Conservation (phyloP, 2,329 filamentous ascomycete species). For the Myriosclerotinia curreyana region DNA sequence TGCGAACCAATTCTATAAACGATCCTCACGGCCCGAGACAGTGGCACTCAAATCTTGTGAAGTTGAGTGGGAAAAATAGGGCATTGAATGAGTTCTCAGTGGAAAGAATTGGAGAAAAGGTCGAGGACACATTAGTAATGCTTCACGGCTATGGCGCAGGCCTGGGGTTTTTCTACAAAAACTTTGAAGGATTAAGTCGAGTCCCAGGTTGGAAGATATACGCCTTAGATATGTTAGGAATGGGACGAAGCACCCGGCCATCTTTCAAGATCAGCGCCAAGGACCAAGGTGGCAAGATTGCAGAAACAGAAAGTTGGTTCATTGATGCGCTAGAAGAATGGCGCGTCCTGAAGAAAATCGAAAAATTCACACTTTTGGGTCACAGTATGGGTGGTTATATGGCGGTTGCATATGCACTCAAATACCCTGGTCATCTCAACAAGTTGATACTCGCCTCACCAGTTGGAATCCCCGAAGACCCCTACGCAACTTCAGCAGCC, state of each 20-base stretch:
- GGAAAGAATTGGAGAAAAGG: slow-evolving; percentile 73
- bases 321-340: slow-evolving; percentile 95
- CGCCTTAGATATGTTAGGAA: slow-evolving; percentile 90
- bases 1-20: slow-evolving; percentile 49
- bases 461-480: slow-evolving; percentile 91
- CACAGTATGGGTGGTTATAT: slow-evolving; percentile 95
- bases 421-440: slow-evolving; percentile 91
- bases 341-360: slow-evolving; percentile 82
- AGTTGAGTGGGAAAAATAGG: slow-evolving; percentile 79
- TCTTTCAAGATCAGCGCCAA: slow-evolving; percentile 83
- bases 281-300: slow-evolving; percentile 72
- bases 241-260: slow-evolving; percentile 85
- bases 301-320: slow-evolving; percentile 93
- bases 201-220: slow-evolving; percentile 82
- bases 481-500: slow-evolving; percentile 76
- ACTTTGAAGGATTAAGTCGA: slow-evolving; percentile 84
- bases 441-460: slow-evolving; percentile 95
- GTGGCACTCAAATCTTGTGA: slow-evolving; percentile 84
- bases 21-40: slow-evolving; percentile 82
- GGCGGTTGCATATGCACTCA: slow-evolving; percentile 89
- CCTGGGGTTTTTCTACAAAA: slow-evolving; percentile 97
- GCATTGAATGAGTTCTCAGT: slow-evolving; percentile 91
- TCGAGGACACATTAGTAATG: slow-evolving; percentile 88
- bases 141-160: slow-evolving; percentile 95
- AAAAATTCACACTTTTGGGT: slow-evolving; percentile 88